Percentiles rank a stretch among this genome's conserved stretches.
Evolutionary conservation across 345 rosid species (phyloP).

Genomic region (Lumnitzera littorea): DNA sequence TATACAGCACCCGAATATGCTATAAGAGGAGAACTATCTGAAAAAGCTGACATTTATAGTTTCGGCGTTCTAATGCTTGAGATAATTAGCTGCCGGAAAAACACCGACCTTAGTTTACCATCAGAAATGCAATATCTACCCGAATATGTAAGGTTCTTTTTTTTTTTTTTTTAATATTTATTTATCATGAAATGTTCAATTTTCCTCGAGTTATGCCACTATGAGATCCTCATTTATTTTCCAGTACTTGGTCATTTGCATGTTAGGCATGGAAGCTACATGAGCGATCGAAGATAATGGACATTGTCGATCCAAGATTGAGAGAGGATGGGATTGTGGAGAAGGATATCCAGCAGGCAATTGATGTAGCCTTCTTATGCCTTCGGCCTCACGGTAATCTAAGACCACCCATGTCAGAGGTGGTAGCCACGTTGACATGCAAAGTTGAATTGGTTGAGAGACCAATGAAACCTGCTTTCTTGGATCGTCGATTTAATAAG

Average conservation of each 20-base stretch:
- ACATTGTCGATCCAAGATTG: conserved; percentile 45
- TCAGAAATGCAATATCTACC: conserved; percentile 70
- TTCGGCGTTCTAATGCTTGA: conserved; percentile 63
- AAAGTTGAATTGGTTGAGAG: conserved; percentile 21
- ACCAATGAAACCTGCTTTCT: conserved; percentile 29
- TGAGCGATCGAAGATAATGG: conserved; percentile 26
- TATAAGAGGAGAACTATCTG: conserved; percentile 57
- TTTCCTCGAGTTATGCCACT: background rate
- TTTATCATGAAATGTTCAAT: background rate
- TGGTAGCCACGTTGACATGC: conserved; percentile 53
- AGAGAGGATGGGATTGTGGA: conserved; percentile 23
- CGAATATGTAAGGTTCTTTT: conserved; percentile 43
- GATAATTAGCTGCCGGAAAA: conserved; percentile 55
- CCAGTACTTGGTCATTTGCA: background rate
- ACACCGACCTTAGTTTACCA: conserved; percentile 46
- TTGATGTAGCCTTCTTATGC: conserved; percentile 46
- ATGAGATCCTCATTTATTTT: background rate
- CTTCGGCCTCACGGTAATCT: conserved; percentile 43
- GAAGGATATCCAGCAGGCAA: conserved; percentile 34
- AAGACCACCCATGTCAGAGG: conserved; percentile 57
- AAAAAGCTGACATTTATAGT: conserved; percentile 66
- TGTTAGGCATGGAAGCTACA: conserved; percentile 54
- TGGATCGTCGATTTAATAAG: conserved; percentile 24
- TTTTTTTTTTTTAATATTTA: background rate
- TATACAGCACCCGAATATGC: conserved; percentile 74